These are phyloP conservation scores for Trichosporon coremiiforme DNA, from an alignment of 1,284 basidiomycete genomes.

Conservation along the genomic window DNA sequence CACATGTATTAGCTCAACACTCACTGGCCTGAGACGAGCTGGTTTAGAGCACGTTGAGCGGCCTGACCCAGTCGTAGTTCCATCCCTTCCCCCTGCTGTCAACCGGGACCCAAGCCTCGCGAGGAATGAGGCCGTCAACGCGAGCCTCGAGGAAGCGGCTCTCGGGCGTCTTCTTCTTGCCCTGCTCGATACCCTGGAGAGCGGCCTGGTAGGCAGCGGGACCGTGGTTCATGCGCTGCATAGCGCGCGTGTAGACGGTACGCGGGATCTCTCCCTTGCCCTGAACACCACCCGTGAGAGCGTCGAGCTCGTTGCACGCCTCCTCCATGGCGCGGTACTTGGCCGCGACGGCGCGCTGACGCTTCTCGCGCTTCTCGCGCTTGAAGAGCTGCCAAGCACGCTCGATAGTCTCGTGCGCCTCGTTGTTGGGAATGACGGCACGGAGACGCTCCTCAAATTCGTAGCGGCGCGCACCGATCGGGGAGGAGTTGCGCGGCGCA, in stretches of 20 bases:
- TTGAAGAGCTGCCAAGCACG: conserved; percentile 85
- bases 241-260: conserved; percentile 70
- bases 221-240: conserved; percentile 65
- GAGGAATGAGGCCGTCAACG: conserved; percentile 78
- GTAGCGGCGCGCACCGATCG: conserved; percentile 77
- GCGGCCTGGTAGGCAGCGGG: conserved; percentile 24
- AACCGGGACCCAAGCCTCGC: conserved; percentile 54
- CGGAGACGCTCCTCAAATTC: conserved; percentile 71
- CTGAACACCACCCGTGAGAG: conserved; percentile 44
- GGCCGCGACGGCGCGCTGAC: conserved; percentile 66
- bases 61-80: conserved; percentile 54
- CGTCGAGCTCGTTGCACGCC: conserved; percentile 77
- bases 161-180: conserved; percentile 65
- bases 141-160: conserved; percentile 72
- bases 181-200: conserved; percentile 51
- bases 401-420: conserved; percentile 91
- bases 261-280: conserved; percentile 29
- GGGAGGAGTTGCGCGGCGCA: conserved; percentile 58
- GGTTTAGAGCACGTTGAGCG: conserved; percentile 29
- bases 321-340: conserved; percentile 75
- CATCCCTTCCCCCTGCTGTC: conserved; percentile 55
- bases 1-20: background rate
- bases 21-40: background rate
- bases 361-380: conserved; percentile 69
- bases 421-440: conserved; percentile 73